Evolutionary conservation across 352 stramenopile species (phyloP).

Genomic region (Elongisporangium senticosum): DNA sequence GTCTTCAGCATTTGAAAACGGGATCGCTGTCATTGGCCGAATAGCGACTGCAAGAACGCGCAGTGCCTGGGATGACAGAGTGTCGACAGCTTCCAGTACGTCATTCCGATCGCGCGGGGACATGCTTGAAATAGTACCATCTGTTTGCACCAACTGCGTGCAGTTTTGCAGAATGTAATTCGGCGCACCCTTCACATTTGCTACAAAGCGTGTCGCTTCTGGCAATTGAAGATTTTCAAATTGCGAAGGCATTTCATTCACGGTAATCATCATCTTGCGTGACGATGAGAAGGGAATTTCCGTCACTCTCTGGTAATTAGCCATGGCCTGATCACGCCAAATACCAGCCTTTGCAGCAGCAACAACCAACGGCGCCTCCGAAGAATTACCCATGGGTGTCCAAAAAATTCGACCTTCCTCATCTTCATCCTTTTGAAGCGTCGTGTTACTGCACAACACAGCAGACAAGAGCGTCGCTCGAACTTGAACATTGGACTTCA

Average conservation of each 20-base stretch:
- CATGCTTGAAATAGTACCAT: slow-evolving; percentile 38
- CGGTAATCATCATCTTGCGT: slow-evolving; percentile 91
- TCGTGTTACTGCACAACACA: slow-evolving; percentile 67
- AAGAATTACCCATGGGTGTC: slow-evolving; percentile 67
- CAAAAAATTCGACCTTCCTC: slow-evolving; percentile 31
- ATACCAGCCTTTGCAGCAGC: slow-evolving; percentile 59
- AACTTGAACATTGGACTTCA: slow-evolving; percentile 29
- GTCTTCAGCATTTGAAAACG: slow-evolving; percentile 41
- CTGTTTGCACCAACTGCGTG: slow-evolving; percentile 33
- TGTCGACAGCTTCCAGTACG: slow-evolving; percentile 51
- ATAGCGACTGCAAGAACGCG: slow-evolving; percentile 89
- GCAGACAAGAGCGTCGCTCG: slow-evolving; percentile 48
- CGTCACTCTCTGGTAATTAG: slow-evolving; percentile 54
- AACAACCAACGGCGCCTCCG: slow-evolving; percentile 57
- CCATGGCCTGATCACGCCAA: slow-evolving; percentile 37
- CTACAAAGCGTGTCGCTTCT: slow-evolving; percentile 25
- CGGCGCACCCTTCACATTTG: slow-evolving; percentile 61
- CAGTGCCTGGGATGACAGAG: slow-evolving; percentile 58
- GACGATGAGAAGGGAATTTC: slow-evolving; percentile 93
- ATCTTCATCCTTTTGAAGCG: slow-evolving; percentile 41
- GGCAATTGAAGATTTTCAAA: not conserved
- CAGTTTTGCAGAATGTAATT: slow-evolving; percentile 66
- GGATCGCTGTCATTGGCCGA: slow-evolving; percentile 39
- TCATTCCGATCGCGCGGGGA: slow-evolving; percentile 22
- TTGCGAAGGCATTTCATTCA: slow-evolving; percentile 38